Evolutionary conservation across 805 yeast genomes (phyloP), one percentile per base, ranked within the genome.

Genomic region (Zygotorulaspora sp.): DNA sequence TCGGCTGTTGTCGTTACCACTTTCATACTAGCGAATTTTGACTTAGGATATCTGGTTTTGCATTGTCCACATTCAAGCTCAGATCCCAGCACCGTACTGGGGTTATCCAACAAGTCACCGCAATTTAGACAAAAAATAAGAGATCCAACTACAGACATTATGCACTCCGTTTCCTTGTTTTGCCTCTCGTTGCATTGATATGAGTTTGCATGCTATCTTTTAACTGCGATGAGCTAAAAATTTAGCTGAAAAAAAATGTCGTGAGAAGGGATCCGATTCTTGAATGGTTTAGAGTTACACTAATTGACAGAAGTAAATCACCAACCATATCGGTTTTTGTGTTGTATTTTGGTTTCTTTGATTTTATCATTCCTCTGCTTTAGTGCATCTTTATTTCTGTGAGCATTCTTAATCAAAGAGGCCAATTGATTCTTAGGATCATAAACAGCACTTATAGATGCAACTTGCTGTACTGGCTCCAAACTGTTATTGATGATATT

Each of bases 71-170:
- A 87, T 36, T 70, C 71, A 41, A 85, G 62, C 25, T 67, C 58
- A 15, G 71, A 52, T 33, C 68, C 61, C 35, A 39, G 28, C 19
- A 48, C 53, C 22, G 78, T 65, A 20, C 76, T 76, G 7, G 87
- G 72, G 58, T 57, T 61, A 35, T 86, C 95, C 43, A 92, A 69
- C 38, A 92, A 70, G 55, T 83, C 86, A 52, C 99, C 99, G 64
- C 99, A 92, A 50, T 80, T 85, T 8, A 80, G 72, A 62, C 99
- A 92, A 65, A 92, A 92, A 42, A 92, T 90, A 54, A 92, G 75
- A 33, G 96, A 84, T 11, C 98, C 99, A 28, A 92, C 96, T 12
- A 79, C 95, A 41, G 96, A 86, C 98, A 92, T 90, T 22, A 45
- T 19, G 14, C 24, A 26, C 19, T 17, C n/a, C 12, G 34, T 14